Conservation (phyloP, 352 stramenopile genomes). For the Globisporangium parvum region DNA sequence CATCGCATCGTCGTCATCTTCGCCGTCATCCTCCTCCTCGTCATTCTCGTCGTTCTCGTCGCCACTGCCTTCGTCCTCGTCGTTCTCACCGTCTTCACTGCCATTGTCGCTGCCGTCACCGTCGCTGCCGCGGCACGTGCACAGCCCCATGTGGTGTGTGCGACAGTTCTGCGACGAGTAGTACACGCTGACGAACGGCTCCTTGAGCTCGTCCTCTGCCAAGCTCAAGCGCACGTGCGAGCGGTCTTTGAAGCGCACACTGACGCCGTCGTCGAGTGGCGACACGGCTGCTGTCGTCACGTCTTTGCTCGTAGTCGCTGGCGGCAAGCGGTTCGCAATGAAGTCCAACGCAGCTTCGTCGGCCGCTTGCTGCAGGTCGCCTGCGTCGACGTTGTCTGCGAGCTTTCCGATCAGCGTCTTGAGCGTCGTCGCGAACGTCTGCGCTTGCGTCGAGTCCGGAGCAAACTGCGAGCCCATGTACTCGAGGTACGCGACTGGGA, state of each 20-base stretch:
- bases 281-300: conserved; percentile 6
- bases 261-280: conserved; percentile 35
- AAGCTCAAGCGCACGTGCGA: conserved; percentile 65
- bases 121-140: conserved; percentile 39
- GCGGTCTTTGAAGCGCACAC: conserved; percentile 60
- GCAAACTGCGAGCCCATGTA: conserved; percentile 72
- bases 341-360: conserved; percentile 77
- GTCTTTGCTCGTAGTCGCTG: conserved; percentile 16
- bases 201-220: conserved; percentile 49
- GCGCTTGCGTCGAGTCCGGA: conserved; percentile 29
- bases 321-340: conserved; percentile 67
- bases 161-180: conserved; percentile 75
- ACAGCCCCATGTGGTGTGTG: conserved; percentile 78
- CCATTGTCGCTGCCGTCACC: conserved; percentile 16
- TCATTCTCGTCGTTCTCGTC: conserved; percentile 26
- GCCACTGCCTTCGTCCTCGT: conserved; percentile 24
- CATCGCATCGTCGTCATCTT: conserved; percentile 25
- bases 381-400: conserved; percentile 31
- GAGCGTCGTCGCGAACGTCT: conserved; percentile 36
- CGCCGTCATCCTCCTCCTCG: conserved; percentile 24
- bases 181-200: conserved; percentile 61
- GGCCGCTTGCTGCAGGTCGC: conserved; percentile 59
- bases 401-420: conserved; percentile 53
- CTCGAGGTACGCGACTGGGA: conserved; percentile 66
- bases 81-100: conserved; percentile 15